Evolutionary conservation across 2,329 filamentous ascomycete genomes (phyloP).

Genomic region (Acrodontium crateriforme): DNA sequence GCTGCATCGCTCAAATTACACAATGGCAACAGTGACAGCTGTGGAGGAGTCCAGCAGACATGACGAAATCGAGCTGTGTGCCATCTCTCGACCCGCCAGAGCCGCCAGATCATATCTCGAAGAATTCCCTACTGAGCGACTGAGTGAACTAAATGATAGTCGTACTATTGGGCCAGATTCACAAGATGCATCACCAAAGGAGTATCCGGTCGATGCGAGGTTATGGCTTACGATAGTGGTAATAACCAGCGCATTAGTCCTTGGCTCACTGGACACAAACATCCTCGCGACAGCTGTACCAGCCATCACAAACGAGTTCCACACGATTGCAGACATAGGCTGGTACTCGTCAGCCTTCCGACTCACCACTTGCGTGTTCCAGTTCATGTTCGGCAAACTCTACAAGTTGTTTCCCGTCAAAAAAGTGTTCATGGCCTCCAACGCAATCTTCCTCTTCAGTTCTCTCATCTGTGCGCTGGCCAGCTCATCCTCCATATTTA

Average conservation of each 20-base stretch:
- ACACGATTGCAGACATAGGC: constrained; percentile 1
- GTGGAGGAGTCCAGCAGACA: too few relatives aligned
- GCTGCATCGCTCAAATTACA: too few relatives aligned
- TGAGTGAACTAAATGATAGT: too few relatives aligned
- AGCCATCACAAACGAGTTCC: constrained; percentile 26
- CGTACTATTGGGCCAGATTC: too few relatives aligned
- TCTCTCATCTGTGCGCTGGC: constrained; percentile 36
- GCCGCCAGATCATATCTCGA: too few relatives aligned
- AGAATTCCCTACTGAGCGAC: too few relatives aligned
- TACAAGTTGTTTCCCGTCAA: constrained; percentile 24
- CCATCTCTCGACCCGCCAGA: too few relatives aligned
- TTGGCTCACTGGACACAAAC: constrained; percentile 7
- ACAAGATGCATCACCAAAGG: too few relatives aligned
- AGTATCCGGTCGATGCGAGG: too few relatives aligned
- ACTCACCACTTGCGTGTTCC: constrained; percentile 9
- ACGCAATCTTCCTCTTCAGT: constrained; percentile 38
- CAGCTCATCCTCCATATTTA: constrained; percentile 18
- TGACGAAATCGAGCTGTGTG: too few relatives aligned
- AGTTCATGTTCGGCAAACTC: constrained; percentile 16
- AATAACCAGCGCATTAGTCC: constrained; percentile 6
- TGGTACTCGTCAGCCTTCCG: constrained; percentile 8
- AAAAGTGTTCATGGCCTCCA: constrained; percentile 15
- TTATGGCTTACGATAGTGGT: constrained; percentile 6
- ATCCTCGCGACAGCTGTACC: constrained; percentile 30
- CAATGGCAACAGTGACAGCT: too few relatives aligned